Evolutionary conservation across 2,329 filamentous ascomycete species (phyloP), one percentile per base, ranked within the genome.

Genomic region (Colletotrichum viniferum): DNA sequence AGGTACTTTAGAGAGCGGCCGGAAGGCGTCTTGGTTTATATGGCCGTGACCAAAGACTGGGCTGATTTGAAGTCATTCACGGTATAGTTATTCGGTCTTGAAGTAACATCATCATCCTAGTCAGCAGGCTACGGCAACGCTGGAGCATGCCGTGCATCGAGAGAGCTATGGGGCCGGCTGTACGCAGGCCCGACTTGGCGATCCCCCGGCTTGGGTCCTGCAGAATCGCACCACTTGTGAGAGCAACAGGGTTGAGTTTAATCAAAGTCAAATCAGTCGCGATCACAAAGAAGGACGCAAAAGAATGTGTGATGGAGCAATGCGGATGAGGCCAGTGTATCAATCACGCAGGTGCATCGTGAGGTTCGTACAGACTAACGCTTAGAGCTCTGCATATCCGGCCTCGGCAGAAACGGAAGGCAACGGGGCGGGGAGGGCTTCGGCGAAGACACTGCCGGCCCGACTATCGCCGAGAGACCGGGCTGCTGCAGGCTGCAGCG

Each of bases 401-500:
- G 66, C 55, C 36, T 72, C 62, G 73, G 73, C 69, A 48, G 38
- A 26, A 16, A 52, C 60, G 68, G 36, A 56, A 56, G 32, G 32
- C 26, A 18, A 16, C 26, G 56, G 24, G 10, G 26, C 26, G 21
- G 9, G 26, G 56, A 12, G 26, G 26, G 26, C 24, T 62, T 72
- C 56, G 73, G 69, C 61, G 61, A 62, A 74, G 18, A 61, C 8
- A 14, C 24, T 14, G 13, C 43, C 73, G 73, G 73, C 43, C 73
- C 73, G 70, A 73, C 56, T 76, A 76, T 73, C 34, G 66, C 73
- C 73, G 73, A 73, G 63, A 14, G 26, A 28, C 28, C 62, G 28
- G 48, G 55, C 32, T 65, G 30, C 10, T 52, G 48, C 32, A 34
- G 32, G 55, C 38, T 65, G 30, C 10, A 60, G 43, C 55, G 69